Conservation (phyloP, 352 stramenopile genomes). For the Phytophthora meadii region DNA sequence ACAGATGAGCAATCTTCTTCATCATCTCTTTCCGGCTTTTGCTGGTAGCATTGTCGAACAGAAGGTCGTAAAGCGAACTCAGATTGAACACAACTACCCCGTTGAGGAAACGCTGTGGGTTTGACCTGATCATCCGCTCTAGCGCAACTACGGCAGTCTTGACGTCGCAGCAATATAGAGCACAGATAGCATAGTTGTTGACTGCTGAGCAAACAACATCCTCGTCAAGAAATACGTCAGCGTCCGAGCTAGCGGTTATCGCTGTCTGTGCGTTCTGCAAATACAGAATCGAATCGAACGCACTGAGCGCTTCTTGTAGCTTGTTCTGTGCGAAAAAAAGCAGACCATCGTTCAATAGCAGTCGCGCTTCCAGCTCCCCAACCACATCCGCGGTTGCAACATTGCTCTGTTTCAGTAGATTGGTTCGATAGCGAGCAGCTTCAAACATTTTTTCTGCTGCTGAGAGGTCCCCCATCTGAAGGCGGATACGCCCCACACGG, state of each 20-base stretch:
- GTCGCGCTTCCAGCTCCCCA: slow-evolving; percentile 50
- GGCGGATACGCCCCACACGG: slow-evolving; percentile 68
- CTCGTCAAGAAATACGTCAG: slow-evolving; percentile 63
- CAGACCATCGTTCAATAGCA: slow-evolving; percentile 80
- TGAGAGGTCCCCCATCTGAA: slow-evolving; percentile 78
- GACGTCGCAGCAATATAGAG: slow-evolving; percentile 84
- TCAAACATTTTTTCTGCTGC: slow-evolving; percentile 67
- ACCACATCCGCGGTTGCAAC: slow-evolving; percentile 21
- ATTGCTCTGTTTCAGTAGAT: slow-evolving; percentile 21
- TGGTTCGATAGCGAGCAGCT: slow-evolving; percentile 44
- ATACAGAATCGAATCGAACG: slow-evolving; percentile 75
- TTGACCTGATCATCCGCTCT: slow-evolving; percentile 73
- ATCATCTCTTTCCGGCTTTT: slow-evolving; percentile 87
- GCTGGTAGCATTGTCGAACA: slow-evolving; percentile 80
- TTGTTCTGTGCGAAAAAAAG: slow-evolving; percentile 83
- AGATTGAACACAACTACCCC: slow-evolving; percentile 82
- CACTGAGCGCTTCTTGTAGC: slow-evolving; percentile 76
- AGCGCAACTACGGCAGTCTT: slow-evolving; percentile 70
- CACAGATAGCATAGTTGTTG: slow-evolving; percentile 87
- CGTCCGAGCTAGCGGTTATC: slow-evolving; percentile 31
- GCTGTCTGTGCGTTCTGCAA: slow-evolving; percentile 33
- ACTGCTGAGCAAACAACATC: slow-evolving; percentile 73
- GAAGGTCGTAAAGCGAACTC: slow-evolving; percentile 82
- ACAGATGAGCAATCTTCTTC: slow-evolving; percentile 75
- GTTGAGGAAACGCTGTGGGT: slow-evolving; percentile 76